Conservation (phyloP, 1,139 yeast genomes). For the Saccharomyces hybrid region DNA sequence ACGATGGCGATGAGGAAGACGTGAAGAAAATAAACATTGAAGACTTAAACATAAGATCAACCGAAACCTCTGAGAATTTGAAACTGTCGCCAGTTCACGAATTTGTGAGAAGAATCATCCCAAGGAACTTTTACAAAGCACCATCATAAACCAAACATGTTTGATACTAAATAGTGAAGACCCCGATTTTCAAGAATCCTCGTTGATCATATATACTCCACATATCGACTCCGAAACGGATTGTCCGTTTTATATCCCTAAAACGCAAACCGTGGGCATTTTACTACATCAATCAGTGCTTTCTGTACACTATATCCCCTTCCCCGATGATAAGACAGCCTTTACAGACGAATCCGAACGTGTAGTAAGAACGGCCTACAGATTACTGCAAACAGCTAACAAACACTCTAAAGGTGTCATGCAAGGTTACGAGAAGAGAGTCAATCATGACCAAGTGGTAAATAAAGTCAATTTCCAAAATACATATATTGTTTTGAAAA, state of each 20-base stretch:
- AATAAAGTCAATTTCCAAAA: conserved; percentile 79
- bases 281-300: conserved; percentile 43
- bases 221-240: conserved; percentile 55
- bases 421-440: conserved; percentile 81
- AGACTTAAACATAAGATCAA: conserved; percentile 35
- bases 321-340: conserved; percentile 29
- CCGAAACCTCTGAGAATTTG: conserved; percentile 7
- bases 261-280: conserved; percentile 70
- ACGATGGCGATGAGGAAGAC: neutral
- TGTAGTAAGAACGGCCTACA: conserved; percentile 69
- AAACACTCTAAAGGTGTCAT: conserved; percentile 80
- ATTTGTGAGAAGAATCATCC: conserved; percentile 72
- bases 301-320: conserved; percentile 79
- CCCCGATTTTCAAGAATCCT: conserved; percentile 32
- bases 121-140: conserved; percentile 85
- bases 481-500: conserved; percentile 70
- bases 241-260: conserved; percentile 83
- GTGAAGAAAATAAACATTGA: conserved; percentile 36
- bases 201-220: conserved; percentile 66
- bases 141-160: conserved; percentile 79
- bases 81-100: conserved; percentile 31
- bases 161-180: conserved; percentile 37
- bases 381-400: conserved; percentile 68
- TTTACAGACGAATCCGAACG: conserved; percentile 38
- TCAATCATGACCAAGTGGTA: conserved; percentile 79